Evolutionary conservation across 768 basidiomycete genomes (phyloP).

Genomic region (Sutorius australiensis): DNA sequence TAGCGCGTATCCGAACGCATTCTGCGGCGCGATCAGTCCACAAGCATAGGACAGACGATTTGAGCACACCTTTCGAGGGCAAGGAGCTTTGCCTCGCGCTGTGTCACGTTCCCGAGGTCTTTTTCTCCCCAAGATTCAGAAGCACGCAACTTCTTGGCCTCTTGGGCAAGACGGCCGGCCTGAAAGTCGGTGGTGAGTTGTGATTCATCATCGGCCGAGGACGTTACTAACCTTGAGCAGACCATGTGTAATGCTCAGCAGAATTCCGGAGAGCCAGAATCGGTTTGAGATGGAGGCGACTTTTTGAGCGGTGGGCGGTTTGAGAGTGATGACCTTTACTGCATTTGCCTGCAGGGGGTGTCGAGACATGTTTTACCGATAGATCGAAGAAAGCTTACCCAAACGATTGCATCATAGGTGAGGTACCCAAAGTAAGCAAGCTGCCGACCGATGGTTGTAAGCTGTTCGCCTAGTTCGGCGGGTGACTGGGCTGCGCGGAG

Average conservation of each 20-base stretch:
- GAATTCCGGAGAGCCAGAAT: slow-evolving; percentile 86
- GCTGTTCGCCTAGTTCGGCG: slow-evolving; percentile 61
- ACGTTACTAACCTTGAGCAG: slow-evolving; percentile 53
- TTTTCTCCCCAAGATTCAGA: slow-evolving; percentile 55
- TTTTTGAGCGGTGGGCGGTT: slow-evolving; percentile 56
- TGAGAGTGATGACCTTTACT: slow-evolving; percentile 60
- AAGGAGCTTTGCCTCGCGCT: slow-evolving; percentile 61
- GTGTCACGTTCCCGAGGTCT: slow-evolving; percentile 60
- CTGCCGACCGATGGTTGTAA: slow-evolving; percentile 79
- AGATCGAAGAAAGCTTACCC: slow-evolving; percentile 51
- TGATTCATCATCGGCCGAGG: background rate
- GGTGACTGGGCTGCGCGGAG: slow-evolving; percentile 60
- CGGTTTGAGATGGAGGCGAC: slow-evolving; percentile 67
- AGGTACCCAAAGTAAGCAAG: slow-evolving; percentile 88
- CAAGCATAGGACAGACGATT: background rate
- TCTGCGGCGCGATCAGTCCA: slow-evolving; percentile 32
- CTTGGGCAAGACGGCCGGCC: slow-evolving; percentile 59
- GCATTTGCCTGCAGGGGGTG: slow-evolving; percentile 49
- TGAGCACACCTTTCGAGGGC: slow-evolving; percentile 49
- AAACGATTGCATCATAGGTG: slow-evolving; percentile 75
- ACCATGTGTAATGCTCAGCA: slow-evolving; percentile 71
- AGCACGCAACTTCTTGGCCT: slow-evolving; percentile 50
- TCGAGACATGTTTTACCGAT: background rate
- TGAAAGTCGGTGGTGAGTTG: slow-evolving; percentile 21
- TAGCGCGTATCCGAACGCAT: slow-evolving; percentile 62